Evolutionary conservation across 148 eudicot species (phyloP).

Genomic region (Chenopodium berlandieri): DNA sequence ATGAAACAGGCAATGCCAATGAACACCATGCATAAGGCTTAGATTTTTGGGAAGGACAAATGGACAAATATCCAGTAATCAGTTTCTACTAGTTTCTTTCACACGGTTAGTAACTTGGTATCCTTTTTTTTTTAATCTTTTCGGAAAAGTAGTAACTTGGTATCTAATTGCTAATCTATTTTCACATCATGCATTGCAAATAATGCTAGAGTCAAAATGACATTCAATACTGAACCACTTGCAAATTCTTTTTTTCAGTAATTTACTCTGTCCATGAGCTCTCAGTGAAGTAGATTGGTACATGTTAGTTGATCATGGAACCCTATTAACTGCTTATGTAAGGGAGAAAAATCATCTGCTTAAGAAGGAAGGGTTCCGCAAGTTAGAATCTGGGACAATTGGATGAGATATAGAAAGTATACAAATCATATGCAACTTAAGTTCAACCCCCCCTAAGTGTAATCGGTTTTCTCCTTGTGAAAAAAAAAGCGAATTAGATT

Average conservation of each 20-base stretch:
- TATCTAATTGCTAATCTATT: neutral
- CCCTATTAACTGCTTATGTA: no score
- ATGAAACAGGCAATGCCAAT: slow-evolving; percentile 43
- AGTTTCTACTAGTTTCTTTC: neutral
- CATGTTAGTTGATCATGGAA: no score
- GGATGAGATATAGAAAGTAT: no score
- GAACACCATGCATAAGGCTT: slow-evolving; percentile 40
- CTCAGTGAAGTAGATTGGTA: neutral
- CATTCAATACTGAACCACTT: neutral
- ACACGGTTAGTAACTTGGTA: neutral
- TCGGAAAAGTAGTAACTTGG: no score
- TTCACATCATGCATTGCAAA: neutral
- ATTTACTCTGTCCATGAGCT: neutral
- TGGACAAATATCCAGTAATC: neutral
- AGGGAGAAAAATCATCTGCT: no score
- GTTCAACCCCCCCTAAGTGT: no score
- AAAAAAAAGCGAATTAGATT: neutral
- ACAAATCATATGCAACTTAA: no score
- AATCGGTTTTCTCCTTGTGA: no score
- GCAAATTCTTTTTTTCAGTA: neutral
- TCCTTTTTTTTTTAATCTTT: no score
- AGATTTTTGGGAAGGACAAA: slow-evolving; percentile 15
- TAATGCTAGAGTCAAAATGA: neutral
- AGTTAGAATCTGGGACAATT: no score
- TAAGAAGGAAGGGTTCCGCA: no score